phyloP scores from a whole-genome alignment of 768 basidiomycete species.

The Epithele typhae region DNA sequence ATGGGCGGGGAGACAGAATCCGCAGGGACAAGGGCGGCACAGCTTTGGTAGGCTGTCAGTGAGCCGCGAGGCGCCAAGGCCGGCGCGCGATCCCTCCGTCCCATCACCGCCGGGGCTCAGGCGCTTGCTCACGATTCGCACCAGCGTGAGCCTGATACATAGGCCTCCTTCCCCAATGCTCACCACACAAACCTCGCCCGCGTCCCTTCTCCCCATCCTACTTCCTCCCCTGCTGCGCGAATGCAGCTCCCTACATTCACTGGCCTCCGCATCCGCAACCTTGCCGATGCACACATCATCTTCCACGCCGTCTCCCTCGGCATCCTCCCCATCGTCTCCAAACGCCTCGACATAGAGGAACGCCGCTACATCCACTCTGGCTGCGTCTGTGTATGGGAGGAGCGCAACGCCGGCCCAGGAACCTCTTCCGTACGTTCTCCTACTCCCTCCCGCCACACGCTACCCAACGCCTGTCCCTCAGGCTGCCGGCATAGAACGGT shows the following conservation, averaged over 20 bases:
- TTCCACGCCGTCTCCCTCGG: slow-evolving; percentile 65
- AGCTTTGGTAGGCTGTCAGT: no score
- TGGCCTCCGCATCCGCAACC: slow-evolving; percentile 56
- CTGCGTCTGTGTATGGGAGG: slow-evolving; percentile 81
- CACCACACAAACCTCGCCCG: no score
- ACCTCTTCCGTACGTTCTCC: slow-evolving; percentile 52
- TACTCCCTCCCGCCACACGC: slow-evolving; percentile 6
- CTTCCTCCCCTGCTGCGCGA: neutral
- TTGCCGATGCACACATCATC: slow-evolving; percentile 66
- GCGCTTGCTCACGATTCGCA: neutral
- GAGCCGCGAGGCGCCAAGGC: no score
- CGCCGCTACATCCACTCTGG: slow-evolving; percentile 63
- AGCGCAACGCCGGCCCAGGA: slow-evolving; percentile 64
- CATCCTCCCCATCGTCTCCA: slow-evolving; percentile 60
- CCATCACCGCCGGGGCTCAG: no score
- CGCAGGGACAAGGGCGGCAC: no score
- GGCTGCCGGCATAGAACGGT: slow-evolving; percentile 66
- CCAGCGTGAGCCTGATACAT: neutral
- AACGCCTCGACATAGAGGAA: slow-evolving; percentile 74
- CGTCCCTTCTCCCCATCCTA: no score
- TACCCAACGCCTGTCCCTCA: slow-evolving; percentile 1
- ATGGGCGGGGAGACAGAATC: no score
- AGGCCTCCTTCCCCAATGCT: neutral
- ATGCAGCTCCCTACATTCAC: slow-evolving; percentile 64
- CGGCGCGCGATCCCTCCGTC: no score